A percentile compares a stretch with the other conserved stretches of the same genome.
Evolutionary conservation across 176 grass and related monocot species (phyloP).

Genomic region (Eragrostis curvula): DNA sequence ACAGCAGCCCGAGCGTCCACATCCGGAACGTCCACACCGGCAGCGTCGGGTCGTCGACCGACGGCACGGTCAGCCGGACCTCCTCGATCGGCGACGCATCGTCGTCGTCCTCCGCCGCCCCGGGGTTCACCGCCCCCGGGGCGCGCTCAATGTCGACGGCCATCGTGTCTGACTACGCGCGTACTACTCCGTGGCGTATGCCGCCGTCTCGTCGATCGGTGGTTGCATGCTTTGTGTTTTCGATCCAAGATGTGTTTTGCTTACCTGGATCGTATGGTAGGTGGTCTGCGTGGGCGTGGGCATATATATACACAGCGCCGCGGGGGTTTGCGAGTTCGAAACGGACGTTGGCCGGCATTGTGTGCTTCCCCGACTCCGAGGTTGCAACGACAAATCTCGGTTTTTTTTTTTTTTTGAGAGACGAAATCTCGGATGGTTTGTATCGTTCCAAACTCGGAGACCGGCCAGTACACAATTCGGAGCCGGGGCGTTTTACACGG

Average conservation of each 20-base stretch:
- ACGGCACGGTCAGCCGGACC: constrained; percentile 67
- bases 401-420: too few relatives aligned
- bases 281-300: not conserved
- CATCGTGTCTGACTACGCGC: constrained; percentile 14
- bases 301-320: not conserved
- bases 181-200: not conserved
- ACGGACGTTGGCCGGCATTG: too few relatives aligned
- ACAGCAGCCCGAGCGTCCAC: constrained; percentile 62
- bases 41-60: constrained; percentile 60
- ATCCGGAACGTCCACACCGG: constrained; percentile 84
- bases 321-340: too few relatives aligned
- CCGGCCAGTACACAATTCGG: too few relatives aligned
- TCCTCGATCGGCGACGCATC: constrained; percentile 68
- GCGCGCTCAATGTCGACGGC: not conserved
- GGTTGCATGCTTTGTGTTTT: not conserved
- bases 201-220: not conserved
- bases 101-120: constrained; percentile 1
- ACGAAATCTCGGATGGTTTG: too few relatives aligned
- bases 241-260: not conserved
- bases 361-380: too few relatives aligned
- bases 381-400: too few relatives aligned
- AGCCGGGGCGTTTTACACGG: not conserved
- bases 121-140: too few relatives aligned
- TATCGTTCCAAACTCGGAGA: too few relatives aligned
- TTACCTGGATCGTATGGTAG: not conserved